Base-by-base conservation (phyloP, 192 early-diverging fungal genomes). In the Polychytrium aggregatum region DNA sequence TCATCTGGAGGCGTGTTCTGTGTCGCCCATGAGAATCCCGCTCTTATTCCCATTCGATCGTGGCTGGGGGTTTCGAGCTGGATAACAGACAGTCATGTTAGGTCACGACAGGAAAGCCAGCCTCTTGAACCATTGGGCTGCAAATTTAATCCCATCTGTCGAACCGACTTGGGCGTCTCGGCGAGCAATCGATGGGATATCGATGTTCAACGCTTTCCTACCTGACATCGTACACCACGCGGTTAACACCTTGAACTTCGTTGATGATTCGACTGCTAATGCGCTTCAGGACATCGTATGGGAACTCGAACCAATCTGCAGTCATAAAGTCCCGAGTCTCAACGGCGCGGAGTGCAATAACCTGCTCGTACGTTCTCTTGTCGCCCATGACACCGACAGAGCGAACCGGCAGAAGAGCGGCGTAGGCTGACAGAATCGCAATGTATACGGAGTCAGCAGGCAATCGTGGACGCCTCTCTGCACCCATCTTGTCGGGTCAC, bases 331-430 rank as follows among this genome's bases (percentile, higher is more conserved):
- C 71, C 44, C 25, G 87, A 46, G 90, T 85, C 57, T 96, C 90
- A 38, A 98, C 92, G 18, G 92, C 92, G 50, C 95, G 83, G 56
- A 98, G 76, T 27, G 85, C 86, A 81, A 98, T 96, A 51, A 92
- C 87, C 71, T 98, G 92, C 73, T 98, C 95, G 55, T 98, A 98
- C 4, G 95, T 98, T 47, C 95, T 83, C 74, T 86, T 82, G 68
- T 98, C 95, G 50, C 95, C 95, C 95, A 96, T 98, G 46, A 98
- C 95, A 43, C 95, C 95, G 25, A 98, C 95, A 37, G 90, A 87
- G 63, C 86, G 84, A 34, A 98, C 82, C 9, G 92, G 92, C 38
- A 98, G 68, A 22, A 98, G 69, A 13, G 90, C 92, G 50, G 92
- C 92, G 64, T 95, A 98, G 10, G 95, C 95, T 65, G 48, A 20